Evolutionary conservation across 768 basidiomycete genomes (phyloP), one percentile per base, ranked within the genome.

Genomic region (Pleurotus tuber-regium): DNA sequence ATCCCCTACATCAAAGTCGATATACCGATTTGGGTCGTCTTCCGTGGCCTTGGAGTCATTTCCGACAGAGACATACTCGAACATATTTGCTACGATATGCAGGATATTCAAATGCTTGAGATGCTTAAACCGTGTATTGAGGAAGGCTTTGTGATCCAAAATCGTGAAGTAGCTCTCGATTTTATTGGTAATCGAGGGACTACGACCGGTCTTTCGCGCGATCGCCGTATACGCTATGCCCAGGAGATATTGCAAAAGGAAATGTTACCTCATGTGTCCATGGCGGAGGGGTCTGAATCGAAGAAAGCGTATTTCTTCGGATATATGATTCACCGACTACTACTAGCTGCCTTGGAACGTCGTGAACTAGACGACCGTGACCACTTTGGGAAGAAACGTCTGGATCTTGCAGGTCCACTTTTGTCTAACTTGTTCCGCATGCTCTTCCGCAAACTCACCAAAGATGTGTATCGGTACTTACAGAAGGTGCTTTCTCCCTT

Each of bases 261-360:
- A 72, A 95, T 98, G 89, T 66, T 99, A 39, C 97, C 97, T 0
- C 97, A 98, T 62, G 87, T 99, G 19, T 94, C 95, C 2, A 95
- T 94, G 86, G 82, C 86, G 1, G 93, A 96, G 66, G 94, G 94
- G 4, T 93, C 92, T 4, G 92, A 96, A 69, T 93, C 91, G 21
- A 97, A 97, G 75, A 99, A 99, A 68, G 97, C 97, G 1, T 98
- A 94, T 70, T 99, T 98, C 80, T 93, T 98, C 57, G 97, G 97
- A 8, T 98, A 98, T 70, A 99, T 99, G 96, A 92, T 98, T 26
- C 96, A 98, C 70, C 87, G 97, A 54, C 78, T 99, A 23, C 74
- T 98, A 0, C 82, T 97, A 16, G 97, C 97, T 19, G 94, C 94
- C 10, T 69, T 99, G 60, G 95, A 98, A 65, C 79, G 97, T 39